Percentiles rank a stretch among this genome's conserved stretches.
Evolutionary conservation across 768 basidiomycete species (phyloP).

Genomic region (Roridomyces roridus): DNA sequence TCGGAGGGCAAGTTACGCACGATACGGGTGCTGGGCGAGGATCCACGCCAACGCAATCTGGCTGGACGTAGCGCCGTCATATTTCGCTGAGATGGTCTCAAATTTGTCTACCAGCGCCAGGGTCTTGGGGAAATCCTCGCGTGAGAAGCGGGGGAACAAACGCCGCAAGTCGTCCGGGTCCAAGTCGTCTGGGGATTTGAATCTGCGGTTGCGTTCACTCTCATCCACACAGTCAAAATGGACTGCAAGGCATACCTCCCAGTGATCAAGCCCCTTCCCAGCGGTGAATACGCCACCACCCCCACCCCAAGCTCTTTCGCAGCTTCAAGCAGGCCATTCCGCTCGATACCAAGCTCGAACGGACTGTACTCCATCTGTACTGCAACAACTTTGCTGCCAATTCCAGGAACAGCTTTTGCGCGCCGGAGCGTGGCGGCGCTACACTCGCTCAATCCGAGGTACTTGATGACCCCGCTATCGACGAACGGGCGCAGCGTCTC

Average conservation of each 20-base stretch:
- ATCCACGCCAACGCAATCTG: slow-evolving; percentile 28
- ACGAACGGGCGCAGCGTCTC: slow-evolving; percentile 14
- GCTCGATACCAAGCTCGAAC: slow-evolving; percentile 18
- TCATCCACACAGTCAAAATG: no score
- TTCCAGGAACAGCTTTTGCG: slow-evolving; percentile 30
- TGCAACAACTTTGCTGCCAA: slow-evolving; percentile 28
- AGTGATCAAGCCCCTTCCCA: slow-evolving; percentile 40
- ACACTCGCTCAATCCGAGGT: slow-evolving; percentile 36
- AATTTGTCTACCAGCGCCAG: slow-evolving; percentile 40
- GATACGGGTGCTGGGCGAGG: slow-evolving; percentile 17
- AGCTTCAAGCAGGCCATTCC: slow-evolving; percentile 24
- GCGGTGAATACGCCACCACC: slow-evolving; percentile 34
- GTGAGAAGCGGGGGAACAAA: slow-evolving; percentile 34
- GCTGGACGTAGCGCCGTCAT: slow-evolving; percentile 33
- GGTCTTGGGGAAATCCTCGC: slow-evolving; percentile 41
- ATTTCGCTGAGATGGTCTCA: slow-evolving; percentile 34
- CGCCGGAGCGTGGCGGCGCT: slow-evolving; percentile 30
- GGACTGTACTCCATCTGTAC: slow-evolving; percentile 34
- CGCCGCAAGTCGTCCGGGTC: slow-evolving; percentile 33
- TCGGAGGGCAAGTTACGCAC: no score
- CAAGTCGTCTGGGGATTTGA: slow-evolving; percentile 30
- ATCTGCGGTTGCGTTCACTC: no score
- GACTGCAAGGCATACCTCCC: slow-evolving; percentile 28
- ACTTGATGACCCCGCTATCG: slow-evolving; percentile 32
- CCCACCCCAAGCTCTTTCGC: slow-evolving; percentile 32